Percentiles rank a stretch among this genome's conserved stretches.
These are phyloP conservation scores for Diaporthe eres DNA, from an alignment of 2,329 filamentous ascomycete genomes.

Conservation along the genomic window DNA sequence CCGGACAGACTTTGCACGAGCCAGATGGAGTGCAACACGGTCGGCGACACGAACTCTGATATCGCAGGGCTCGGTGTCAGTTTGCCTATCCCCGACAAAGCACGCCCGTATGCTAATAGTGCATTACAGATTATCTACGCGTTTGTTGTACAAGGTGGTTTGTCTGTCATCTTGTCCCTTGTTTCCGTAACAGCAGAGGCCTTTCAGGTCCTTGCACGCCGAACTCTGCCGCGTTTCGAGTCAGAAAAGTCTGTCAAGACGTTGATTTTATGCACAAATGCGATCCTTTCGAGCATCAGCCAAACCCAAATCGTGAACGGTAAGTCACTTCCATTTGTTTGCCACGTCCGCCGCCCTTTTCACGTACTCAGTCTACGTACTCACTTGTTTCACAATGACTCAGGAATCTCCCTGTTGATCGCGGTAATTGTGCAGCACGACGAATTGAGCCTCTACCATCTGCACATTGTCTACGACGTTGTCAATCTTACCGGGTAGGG, in stretches of 20 bases:
- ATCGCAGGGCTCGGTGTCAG: neutral
- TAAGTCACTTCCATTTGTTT: neutral
- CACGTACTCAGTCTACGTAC: neutral
- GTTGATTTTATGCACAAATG: neutral
- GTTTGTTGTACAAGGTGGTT: neutral
- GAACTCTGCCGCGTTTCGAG: neutral
- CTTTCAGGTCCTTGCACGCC: neutral
- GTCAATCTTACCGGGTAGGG: neutral
- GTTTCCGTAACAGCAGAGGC: neutral
- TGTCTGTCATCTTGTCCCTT: neutral
- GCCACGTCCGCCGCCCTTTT: neutral
- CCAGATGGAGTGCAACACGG: neutral
- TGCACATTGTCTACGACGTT: neutral
- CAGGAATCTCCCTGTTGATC: neutral
- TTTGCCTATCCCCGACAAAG: neutral
- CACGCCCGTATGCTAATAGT: neutral
- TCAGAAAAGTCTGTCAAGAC: neutral
- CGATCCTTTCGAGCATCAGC: neutral
- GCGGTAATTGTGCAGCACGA: neutral
- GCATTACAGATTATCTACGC: neutral
- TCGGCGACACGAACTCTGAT: neutral
- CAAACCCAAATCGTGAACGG: neutral
- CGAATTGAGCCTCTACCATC: neutral
- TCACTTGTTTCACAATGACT: accelerated
- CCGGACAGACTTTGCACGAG: neutral